phyloP scores from a whole-genome alignment of 2,329 filamentous ascomycete genomes.

The Daldinia sp. region DNA sequence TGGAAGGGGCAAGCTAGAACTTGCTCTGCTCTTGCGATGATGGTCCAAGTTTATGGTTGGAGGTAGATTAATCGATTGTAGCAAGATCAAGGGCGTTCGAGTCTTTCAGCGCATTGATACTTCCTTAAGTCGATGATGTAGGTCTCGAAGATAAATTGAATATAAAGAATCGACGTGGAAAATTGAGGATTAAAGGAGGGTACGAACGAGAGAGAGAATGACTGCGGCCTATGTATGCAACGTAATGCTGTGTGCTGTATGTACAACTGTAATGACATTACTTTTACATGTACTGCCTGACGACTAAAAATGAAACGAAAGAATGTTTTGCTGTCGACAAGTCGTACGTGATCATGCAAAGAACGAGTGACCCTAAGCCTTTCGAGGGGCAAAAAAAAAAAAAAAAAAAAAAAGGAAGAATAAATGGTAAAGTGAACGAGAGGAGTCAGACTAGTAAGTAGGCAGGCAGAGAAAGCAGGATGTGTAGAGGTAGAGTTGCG shows the following conservation, averaged over 20 bases:
- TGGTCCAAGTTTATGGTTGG: background rate
- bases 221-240: slow-evolving; percentile 13
- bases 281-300: slow-evolving; percentile 6
- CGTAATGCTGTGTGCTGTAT: background rate
- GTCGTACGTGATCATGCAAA: slow-evolving; percentile 34
- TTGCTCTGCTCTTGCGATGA: slow-evolving; percentile 12
- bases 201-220: slow-evolving; percentile 17
- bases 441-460: background rate
- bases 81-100: background rate
- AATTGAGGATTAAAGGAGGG: slow-evolving; percentile 15
- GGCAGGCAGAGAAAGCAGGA: background rate
- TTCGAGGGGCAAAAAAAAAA: slow-evolving; percentile 21
- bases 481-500: too few relatives aligned
- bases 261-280: background rate
- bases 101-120: slow-evolving; percentile 15
- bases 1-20: background rate
- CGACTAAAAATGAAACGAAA: slow-evolving; percentile 21
- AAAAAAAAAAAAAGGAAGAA: slow-evolving; percentile 1
- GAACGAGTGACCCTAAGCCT: slow-evolving; percentile 26
- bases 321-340: slow-evolving; percentile 18
- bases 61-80: background rate
- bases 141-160: background rate
- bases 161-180: background rate
- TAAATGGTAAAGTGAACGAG: slow-evolving; percentile 12
- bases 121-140: background rate